A percentile compares a stretch with the other conserved stretches of the same genome.
phyloP scores from a whole-genome alignment of 129 eudicot genomes.

The Smallanthus sonchifolius region DNA sequence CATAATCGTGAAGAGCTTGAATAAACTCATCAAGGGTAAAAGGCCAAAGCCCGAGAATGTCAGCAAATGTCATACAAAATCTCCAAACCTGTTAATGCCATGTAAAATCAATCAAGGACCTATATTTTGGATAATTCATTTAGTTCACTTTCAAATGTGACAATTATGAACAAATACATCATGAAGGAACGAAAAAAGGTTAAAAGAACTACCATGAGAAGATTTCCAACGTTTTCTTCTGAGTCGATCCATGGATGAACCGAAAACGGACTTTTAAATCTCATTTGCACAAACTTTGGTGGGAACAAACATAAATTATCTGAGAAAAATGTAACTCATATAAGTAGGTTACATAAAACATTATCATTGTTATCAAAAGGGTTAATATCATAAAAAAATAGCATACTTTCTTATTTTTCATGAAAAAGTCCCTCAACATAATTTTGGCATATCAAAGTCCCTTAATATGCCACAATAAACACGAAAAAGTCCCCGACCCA shows the following conservation, averaged over 20 bases:
- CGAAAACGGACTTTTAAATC: conserved; percentile 65
- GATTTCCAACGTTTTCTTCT: conserved; percentile 88
- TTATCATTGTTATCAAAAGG: not conserved
- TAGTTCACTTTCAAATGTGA: not conserved
- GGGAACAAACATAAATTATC: conserved; percentile 80
- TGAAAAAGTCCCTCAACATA: too few species aligned
- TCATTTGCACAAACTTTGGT: conserved; percentile 70
- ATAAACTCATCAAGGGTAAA: conserved; percentile 88
- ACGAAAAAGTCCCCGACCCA: too few species aligned
- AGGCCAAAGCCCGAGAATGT: conserved; percentile 95
- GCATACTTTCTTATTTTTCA: too few species aligned
- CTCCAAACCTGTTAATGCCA: conserved; percentile 68
- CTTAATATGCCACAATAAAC: too few species aligned
- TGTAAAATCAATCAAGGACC: not conserved
- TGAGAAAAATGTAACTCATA: conserved; percentile 25
- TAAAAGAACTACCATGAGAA: conserved; percentile 64
- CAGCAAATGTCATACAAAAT: conserved; percentile 89
- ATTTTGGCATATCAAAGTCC: too few species aligned
- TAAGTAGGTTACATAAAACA: not conserved
- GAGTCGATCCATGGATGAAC: conserved; percentile 83
- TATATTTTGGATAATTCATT: not conserved
- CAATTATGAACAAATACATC: not conserved
- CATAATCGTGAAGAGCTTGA: conserved; percentile 94
- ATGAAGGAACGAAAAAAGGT: not conserved
- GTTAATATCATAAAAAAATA: too few species aligned